Evolutionary conservation across 2,329 filamentous ascomycete species (phyloP), one percentile per base, ranked within the genome.

Genomic region (Talaromyces funiculosus): DNA sequence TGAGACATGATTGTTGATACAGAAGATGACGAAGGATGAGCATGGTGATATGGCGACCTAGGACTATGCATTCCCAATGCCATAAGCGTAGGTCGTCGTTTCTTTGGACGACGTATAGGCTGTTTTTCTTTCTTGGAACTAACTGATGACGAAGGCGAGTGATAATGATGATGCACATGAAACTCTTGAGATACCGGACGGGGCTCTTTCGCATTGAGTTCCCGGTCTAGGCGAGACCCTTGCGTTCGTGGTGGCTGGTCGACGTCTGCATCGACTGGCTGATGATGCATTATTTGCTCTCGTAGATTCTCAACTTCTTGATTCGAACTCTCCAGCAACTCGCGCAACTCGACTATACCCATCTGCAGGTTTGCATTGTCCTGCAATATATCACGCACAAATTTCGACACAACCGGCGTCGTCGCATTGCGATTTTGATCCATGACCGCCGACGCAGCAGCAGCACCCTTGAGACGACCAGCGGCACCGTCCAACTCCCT

Each of bases 161-260:
- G 92, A 70, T 96, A 96, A 71, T 97, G 93, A 68, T 97, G 92
- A 69, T 97, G 93, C 49, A 97, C 90, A 68, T 97, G 93, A 14
- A 97, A 78, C 68, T 94, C 90, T 68, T 90, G 88, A 0, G 88
- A 87, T 2, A 83, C 65, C 18, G 73, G 76, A 33, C 77, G 73
- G 29, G 76, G 68, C 42, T 81, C 76, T 54, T 79, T 78, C 20
- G 79, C 75, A 40, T 83, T 84, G 24, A 95, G 81, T 72, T 97
- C 92, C 43, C 90, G 85, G 61, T 86, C 82, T 56, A 97, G 76
- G 0, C 84, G 88, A 2, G 81, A 79, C 1, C 78, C 75, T 6
- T 74, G 70, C 61, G 71, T 76, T n/a, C 57, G 47, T 24, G 20
- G 49, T 22, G 18, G 58, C n/a, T 56, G 37, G 12, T 63, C 42